Evolutionary conservation across 2,329 filamentous ascomycete species (phyloP).

Genomic region (Colletotrichum truncatum): DNA sequence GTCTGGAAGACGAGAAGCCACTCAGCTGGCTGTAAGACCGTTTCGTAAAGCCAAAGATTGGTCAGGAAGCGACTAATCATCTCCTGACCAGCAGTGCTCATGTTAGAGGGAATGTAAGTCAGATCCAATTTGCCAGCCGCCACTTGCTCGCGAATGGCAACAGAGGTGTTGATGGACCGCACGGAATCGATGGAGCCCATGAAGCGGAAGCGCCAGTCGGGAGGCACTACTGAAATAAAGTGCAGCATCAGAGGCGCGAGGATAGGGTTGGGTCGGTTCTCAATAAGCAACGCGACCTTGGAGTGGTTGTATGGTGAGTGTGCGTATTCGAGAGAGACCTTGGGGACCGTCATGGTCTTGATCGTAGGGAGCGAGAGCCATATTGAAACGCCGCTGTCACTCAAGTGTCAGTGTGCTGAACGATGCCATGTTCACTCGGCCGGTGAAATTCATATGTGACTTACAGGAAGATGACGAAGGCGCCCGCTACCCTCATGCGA

Average conservation of each 20-base stretch:
- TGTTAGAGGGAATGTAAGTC: slow-evolving; percentile 59
- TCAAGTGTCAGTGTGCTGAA: neutral
- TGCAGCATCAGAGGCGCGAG: slow-evolving; percentile 64
- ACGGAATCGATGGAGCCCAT: slow-evolving; percentile 61
- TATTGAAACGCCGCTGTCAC: slow-evolving; percentile 25
- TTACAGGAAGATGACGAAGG: slow-evolving; percentile 43
- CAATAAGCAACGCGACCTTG: slow-evolving; percentile 65
- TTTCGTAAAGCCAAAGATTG: slow-evolving; percentile 60
- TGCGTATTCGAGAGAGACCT: slow-evolving; percentile 44
- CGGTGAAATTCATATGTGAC: slow-evolving; percentile 18
- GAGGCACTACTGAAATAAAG: slow-evolving; percentile 63
- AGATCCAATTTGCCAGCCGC: slow-evolving; percentile 58
- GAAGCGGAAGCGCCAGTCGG: slow-evolving; percentile 65
- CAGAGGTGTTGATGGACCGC: slow-evolving; percentile 51
- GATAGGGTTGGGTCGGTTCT: slow-evolving; percentile 57
- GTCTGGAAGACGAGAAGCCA: slow-evolving; percentile 64
- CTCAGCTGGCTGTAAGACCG: slow-evolving; percentile 57
- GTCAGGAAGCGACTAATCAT: slow-evolving; percentile 63
- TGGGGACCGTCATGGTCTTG: slow-evolving; percentile 36
- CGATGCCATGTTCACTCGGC: neutral
- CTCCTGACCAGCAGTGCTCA: slow-evolving; percentile 60
- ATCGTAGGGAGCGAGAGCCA: slow-evolving; percentile 35
- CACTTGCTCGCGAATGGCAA: slow-evolving; percentile 55
- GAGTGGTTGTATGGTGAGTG: slow-evolving; percentile 53
- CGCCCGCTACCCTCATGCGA: slow-evolving; percentile 42